A percentile compares a stretch with the other conserved stretches of the same genome.
Conservation (phyloP, 768 basidiomycete species). For the Galerina sulciceps region DNA sequence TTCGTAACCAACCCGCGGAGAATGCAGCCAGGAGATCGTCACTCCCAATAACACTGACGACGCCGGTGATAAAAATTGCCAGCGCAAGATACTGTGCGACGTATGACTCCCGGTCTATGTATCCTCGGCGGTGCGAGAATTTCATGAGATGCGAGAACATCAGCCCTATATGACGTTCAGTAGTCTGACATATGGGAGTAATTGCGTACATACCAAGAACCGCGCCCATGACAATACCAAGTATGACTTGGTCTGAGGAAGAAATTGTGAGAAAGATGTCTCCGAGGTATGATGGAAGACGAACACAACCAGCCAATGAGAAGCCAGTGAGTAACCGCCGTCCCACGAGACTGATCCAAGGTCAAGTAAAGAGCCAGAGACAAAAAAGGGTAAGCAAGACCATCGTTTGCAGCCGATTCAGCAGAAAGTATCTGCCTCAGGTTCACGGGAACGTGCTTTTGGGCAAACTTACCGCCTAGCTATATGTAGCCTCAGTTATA, state of each 20-base stretch:
- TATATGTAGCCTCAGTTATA: neutral
- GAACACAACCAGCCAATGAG: slow-evolving; percentile 82
- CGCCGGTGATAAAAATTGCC: slow-evolving; percentile 75
- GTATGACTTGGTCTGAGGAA: slow-evolving; percentile 74
- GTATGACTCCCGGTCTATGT: slow-evolving; percentile 66
- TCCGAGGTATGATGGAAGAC: slow-evolving; percentile 25
- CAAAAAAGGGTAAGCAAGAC: slow-evolving; percentile 93
- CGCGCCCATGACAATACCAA: slow-evolving; percentile 75
- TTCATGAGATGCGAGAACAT: slow-evolving; percentile 77
- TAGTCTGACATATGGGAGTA: neutral
- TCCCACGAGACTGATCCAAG: slow-evolving; percentile 61
- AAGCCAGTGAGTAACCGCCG: slow-evolving; percentile 84
- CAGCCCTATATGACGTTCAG: slow-evolving; percentile 47
- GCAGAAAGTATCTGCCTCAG: slow-evolving; percentile 83
- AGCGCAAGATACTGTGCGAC: slow-evolving; percentile 84
- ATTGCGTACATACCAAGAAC: slow-evolving; percentile 41
- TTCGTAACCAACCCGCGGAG: slow-evolving; percentile 58
- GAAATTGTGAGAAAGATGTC: neutral
- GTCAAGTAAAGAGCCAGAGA: slow-evolving; percentile 86
- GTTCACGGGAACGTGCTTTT: slow-evolving; percentile 70
- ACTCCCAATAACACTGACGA: slow-evolving; percentile 78
- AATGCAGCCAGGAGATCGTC: slow-evolving; percentile 93
- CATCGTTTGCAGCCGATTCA: slow-evolving; percentile 95
- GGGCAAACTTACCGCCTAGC: slow-evolving; percentile 71
- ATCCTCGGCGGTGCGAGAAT: slow-evolving; percentile 31